Evolutionary conservation across 257 asterid genomes (phyloP).

Genomic region (Nicotiana paniculata): DNA sequence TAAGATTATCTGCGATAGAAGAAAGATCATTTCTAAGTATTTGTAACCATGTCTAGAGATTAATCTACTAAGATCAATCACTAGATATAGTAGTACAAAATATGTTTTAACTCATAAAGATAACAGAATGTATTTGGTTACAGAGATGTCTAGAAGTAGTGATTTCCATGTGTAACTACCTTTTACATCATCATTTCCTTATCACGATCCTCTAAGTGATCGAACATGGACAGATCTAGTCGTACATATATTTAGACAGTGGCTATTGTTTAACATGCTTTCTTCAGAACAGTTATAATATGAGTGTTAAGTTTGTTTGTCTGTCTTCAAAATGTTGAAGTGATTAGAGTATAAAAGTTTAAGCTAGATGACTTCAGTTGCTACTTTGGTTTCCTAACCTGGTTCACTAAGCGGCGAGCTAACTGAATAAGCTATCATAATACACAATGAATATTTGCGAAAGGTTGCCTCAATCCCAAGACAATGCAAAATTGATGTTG

Average conservation of each 20-base stretch:
- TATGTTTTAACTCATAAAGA: too few relatives aligned
- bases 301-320: background rate
- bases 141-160: too few relatives aligned
- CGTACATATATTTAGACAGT: background rate
- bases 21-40: background rate
- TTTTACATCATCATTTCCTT: background rate
- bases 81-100: background rate
- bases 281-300: too few relatives aligned
- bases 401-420: background rate
- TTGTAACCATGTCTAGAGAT: background rate
- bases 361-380: background rate
- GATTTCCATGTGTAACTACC: too few relatives aligned
- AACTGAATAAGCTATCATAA: background rate
- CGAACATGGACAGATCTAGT: background rate
- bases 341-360: background rate
- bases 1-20: conserved; percentile 34
- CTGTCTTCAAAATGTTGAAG: background rate
- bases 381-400: background rate
- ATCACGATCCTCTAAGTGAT: background rate
- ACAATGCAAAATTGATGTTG: background rate
- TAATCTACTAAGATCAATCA: background rate
- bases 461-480: background rate
- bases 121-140: too few relatives aligned
- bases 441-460: background rate
- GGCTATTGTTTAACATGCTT: too few relatives aligned